Evolutionary conservation across 768 basidiomycete genomes (phyloP).

Genomic region (Leccinum olivaceopallidum): DNA sequence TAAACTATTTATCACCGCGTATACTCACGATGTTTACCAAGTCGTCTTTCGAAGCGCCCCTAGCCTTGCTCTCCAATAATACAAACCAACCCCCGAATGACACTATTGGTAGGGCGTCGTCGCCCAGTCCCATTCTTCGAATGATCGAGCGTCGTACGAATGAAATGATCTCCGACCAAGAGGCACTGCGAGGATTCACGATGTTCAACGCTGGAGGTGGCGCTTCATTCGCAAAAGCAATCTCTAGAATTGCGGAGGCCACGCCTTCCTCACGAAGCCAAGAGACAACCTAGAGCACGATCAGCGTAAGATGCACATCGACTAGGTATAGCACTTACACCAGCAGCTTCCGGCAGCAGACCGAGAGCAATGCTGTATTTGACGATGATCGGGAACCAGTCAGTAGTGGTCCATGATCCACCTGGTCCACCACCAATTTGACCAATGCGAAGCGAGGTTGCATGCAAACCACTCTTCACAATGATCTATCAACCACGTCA

Average conservation of each 20-base stretch:
- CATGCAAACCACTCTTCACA: constrained; percentile 37
- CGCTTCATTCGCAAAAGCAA: constrained; percentile 19
- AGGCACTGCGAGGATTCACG: constrained; percentile 37
- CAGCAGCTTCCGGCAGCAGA: constrained; percentile 28
- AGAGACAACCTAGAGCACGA: constrained; percentile 35
- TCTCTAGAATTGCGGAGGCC: constrained; percentile 34
- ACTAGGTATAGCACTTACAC: constrained; percentile 25
- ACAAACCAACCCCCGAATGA: constrained; percentile 38
- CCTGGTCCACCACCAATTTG: constrained; percentile 44
- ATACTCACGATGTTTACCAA: constrained; percentile 33
- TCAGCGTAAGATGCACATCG: background rate
- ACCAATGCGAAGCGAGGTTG: constrained; percentile 43
- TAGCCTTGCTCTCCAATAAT: constrained; percentile 23
- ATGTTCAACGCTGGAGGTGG: constrained; percentile 35
- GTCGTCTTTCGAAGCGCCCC: constrained; percentile 26
- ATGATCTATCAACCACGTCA: constrained; percentile 34
- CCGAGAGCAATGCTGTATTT: constrained; percentile 34
- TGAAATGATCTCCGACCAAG: constrained; percentile 34
- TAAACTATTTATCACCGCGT: background rate
- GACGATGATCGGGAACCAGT: constrained; percentile 51
- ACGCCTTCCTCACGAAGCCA: constrained; percentile 46
- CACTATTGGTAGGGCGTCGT: constrained; percentile 29
- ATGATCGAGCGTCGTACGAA: background rate
- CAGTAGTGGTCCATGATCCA: constrained; percentile 44
- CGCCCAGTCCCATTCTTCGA: constrained; percentile 1